These are phyloP conservation scores for Neofusicoccum umdonicola DNA, from an alignment of 2,329 filamentous ascomycete genomes.

Conservation along the genomic window DNA sequence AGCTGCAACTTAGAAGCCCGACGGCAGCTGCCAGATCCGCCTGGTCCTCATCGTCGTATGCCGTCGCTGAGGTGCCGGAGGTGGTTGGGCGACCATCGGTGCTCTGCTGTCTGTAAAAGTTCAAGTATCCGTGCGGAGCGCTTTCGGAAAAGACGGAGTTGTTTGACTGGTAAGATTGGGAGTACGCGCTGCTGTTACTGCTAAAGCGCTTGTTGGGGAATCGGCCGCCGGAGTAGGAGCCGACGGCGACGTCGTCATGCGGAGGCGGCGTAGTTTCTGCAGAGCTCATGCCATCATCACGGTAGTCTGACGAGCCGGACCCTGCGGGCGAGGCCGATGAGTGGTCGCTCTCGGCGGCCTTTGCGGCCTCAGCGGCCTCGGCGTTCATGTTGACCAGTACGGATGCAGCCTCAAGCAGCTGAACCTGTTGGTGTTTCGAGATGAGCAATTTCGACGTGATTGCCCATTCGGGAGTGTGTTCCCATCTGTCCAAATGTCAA, in stretches of 20 bases:
- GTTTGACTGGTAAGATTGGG: constrained; percentile 79
- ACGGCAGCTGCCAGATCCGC: constrained; percentile 86
- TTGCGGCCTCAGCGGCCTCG: constrained; percentile 59
- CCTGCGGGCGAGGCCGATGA: constrained; percentile 80
- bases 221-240: constrained; percentile 39
- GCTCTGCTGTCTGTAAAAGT: constrained; percentile 70
- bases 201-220: constrained; percentile 46
- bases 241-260: constrained; percentile 57
- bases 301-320: constrained; percentile 73
- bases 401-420: constrained; percentile 94
- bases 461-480: constrained; percentile 98
- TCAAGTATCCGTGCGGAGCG: constrained; percentile 48
- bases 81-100: constrained; percentile 65
- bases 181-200: constrained; percentile 53
- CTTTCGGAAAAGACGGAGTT: constrained; percentile 56
- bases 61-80: constrained; percentile 56
- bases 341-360: constrained; percentile 71
- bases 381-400: constrained; percentile 88
- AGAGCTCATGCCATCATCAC: constrained; percentile 73
- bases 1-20: constrained; percentile 86
- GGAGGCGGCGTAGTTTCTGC: constrained; percentile 91
- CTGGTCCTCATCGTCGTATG: constrained; percentile 71
- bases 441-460: constrained; percentile 96
- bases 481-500: constrained; percentile 70
- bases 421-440: constrained; percentile 98